Percentiles rank a stretch among this genome's conserved stretches.
Conservation (phyloP, 495 filamentous ascomycete genomes). For the Hyaloscypha bicolor region DNA sequence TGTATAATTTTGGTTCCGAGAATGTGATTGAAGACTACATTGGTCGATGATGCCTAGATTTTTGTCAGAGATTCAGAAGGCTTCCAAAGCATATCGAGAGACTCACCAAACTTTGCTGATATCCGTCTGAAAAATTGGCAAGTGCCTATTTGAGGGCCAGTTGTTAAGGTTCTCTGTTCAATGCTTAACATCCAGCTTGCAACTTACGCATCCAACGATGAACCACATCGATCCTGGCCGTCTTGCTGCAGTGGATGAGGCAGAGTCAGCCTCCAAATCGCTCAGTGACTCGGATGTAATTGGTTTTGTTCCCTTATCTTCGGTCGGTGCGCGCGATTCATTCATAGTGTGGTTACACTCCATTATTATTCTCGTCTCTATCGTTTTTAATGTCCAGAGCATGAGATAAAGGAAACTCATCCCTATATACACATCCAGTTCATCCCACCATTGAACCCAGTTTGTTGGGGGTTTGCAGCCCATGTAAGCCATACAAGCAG, state of each 20-base stretch:
- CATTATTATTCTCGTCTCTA: no score
- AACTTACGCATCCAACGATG: conserved; percentile 10
- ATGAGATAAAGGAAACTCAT: no score
- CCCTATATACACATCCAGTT: no score
- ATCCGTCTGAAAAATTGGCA: conserved; percentile 12
- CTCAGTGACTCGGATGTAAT: neutral
- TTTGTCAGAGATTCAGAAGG: neutral
- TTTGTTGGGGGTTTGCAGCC: no score
- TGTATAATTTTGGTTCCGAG: conserved; percentile 9
- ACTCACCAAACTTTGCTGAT: conserved; percentile 7
- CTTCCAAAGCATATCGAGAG: neutral
- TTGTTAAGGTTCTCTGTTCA: neutral
- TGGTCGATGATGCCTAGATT: conserved; percentile 2
- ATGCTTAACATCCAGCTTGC: neutral
- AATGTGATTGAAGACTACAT: conserved; percentile 9
- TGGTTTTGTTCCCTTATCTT: no score
- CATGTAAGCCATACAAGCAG: no score
- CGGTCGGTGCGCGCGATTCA: no score
- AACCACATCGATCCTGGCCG: conserved; percentile 9
- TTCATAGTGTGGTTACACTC: no score
- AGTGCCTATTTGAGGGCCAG: conserved; percentile 9
- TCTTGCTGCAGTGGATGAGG: neutral
- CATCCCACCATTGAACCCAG: no score
- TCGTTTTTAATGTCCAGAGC: no score
- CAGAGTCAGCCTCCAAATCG: conserved; percentile 4